Base-by-base conservation (phyloP, 2,329 filamentous ascomycete genomes). In the Pezicula neosporulosa region DNA sequence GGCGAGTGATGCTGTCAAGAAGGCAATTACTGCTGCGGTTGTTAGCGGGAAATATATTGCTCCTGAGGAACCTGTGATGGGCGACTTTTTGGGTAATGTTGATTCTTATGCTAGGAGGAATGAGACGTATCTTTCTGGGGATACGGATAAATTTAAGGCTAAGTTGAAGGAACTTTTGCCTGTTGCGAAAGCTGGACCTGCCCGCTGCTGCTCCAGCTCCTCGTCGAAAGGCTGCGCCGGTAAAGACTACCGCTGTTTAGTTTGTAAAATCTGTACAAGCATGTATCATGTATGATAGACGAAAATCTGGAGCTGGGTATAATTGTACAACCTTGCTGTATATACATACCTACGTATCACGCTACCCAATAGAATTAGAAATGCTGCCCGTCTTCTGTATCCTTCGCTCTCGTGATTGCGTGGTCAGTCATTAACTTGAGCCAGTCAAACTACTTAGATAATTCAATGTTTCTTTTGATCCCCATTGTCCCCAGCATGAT, bases 71-170 rank as follows among this genome's bases (percentile, higher is more conserved):
- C 44, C 49, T 10, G 44, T 35, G 16, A 45, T 42, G 38, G 52
- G 48, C 27, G 61, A 65, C 55, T 35, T 63, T 24, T 15, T 63
- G 24, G 55, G 54, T 8, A 51, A 53, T 30, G 56, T 65, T 27
- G 57, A 56, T n/a, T 55, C 47, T 7, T 56, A 62, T 33, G 52
- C 58, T 13, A 58, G 52, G 27, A 57, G 57, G 50, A 68, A 68
- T 36, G 61, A 63, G 58, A 66, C 66, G 16, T 67, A 64, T 53
- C 51, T 67, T 27, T 53, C 62, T 33, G 55, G 50, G 21, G 58
- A 67, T 52, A 49, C 52, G 27, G 58, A 53, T 45, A 57, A 56
- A 21, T 54, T 68, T 37, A 56, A 61, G 44, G 59, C 55, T 30
- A 68, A 65, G 56, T 24, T 68, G 38, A 49, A 44, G 27, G 47